phyloP scores from a whole-genome alignment of 768 basidiomycete species.

The Ramaria sp. region DNA sequence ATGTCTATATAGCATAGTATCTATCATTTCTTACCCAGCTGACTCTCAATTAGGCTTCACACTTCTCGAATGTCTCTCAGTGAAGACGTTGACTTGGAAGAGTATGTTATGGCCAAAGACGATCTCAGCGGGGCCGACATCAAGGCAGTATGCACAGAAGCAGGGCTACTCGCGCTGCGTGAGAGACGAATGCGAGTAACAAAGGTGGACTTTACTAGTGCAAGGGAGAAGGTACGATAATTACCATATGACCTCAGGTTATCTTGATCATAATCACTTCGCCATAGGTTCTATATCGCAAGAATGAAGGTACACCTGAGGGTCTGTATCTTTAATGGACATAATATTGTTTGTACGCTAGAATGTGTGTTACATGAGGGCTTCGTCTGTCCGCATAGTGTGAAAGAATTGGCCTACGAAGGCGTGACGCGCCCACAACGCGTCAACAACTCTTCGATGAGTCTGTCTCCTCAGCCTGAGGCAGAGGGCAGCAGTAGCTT shows the following conservation, averaged over 20 bases:
- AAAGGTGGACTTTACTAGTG: constrained; percentile 81
- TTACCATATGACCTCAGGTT: background rate
- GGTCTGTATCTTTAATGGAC: constrained; percentile 63
- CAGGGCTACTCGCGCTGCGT: constrained; percentile 88
- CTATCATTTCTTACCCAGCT: background rate
- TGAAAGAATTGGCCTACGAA: too few relatives aligned
- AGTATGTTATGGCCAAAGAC: constrained; percentile 92
- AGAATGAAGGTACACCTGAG: constrained; percentile 95
- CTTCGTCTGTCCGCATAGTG: too few relatives aligned
- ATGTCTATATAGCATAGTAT: constrained; percentile 11
- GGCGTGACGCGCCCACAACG: background rate
- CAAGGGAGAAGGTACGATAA: constrained; percentile 74
- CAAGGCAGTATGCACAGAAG: constrained; percentile 98
- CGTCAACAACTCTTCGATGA: background rate
- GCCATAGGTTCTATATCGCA: constrained; percentile 74
- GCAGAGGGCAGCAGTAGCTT: background rate
- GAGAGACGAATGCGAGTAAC: constrained; percentile 93
- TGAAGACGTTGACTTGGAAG: constrained; percentile 88
- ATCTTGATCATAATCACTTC: constrained; percentile 10
- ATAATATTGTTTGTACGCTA: background rate
- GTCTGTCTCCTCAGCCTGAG: background rate
- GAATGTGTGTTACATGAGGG: background rate
- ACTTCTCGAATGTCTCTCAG: constrained; percentile 89
- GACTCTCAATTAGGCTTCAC: constrained; percentile 47
- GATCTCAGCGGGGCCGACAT: constrained; percentile 96